phyloP scores from a whole-genome alignment of 371 early-diverging fungal species.

The Entomophthora muscae region DNA sequence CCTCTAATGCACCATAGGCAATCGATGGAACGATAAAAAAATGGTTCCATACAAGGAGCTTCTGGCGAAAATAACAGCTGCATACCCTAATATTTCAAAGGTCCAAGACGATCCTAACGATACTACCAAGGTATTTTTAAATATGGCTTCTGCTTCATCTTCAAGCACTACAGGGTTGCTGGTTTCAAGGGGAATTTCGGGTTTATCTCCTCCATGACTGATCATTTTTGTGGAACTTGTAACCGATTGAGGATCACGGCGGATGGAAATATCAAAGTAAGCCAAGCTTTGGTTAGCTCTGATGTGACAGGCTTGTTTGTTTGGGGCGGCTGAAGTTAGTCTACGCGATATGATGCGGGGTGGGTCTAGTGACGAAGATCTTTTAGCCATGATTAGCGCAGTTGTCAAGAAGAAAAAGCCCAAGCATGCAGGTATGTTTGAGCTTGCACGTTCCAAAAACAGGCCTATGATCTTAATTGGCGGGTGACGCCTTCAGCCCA shows the following conservation, averaged over 20 bases:
- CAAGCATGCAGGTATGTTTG: slow-evolving; percentile 81
- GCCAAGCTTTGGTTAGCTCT: too few relatives aligned
- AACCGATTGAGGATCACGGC: slow-evolving; percentile 85
- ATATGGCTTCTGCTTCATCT: background rate
- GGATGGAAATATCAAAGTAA: slow-evolving; percentile 79
- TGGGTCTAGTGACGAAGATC: slow-evolving; percentile 40
- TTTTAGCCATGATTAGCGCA: slow-evolving; percentile 40
- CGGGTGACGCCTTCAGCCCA: slow-evolving; percentile 27
- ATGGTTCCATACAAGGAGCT: slow-evolving; percentile 68
- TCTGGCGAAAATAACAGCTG: slow-evolving; percentile 28
- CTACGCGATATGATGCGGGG: slow-evolving; percentile 59
- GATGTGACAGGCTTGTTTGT: slow-evolving; percentile 54
- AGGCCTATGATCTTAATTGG: slow-evolving; percentile 91
- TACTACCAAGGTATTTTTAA: slow-evolving; percentile 52
- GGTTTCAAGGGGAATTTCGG: slow-evolving; percentile 76
- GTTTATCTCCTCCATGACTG: slow-evolving; percentile 90
- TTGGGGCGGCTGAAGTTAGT: slow-evolving; percentile 76
- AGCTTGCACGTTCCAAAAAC: slow-evolving; percentile 61
- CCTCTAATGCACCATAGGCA: slow-evolving; percentile 46
- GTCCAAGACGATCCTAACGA: slow-evolving; percentile 59
- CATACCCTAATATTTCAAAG: slow-evolving; percentile 38
- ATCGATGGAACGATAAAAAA: slow-evolving; percentile 69
- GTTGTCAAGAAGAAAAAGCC: slow-evolving; percentile 77
- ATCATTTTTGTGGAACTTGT: slow-evolving; percentile 85
- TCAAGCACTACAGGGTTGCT: slow-evolving; percentile 36